Base-by-base conservation (phyloP, 2,329 filamentous ascomycete genomes). In the Rhinocladiella mackenziei region DNA sequence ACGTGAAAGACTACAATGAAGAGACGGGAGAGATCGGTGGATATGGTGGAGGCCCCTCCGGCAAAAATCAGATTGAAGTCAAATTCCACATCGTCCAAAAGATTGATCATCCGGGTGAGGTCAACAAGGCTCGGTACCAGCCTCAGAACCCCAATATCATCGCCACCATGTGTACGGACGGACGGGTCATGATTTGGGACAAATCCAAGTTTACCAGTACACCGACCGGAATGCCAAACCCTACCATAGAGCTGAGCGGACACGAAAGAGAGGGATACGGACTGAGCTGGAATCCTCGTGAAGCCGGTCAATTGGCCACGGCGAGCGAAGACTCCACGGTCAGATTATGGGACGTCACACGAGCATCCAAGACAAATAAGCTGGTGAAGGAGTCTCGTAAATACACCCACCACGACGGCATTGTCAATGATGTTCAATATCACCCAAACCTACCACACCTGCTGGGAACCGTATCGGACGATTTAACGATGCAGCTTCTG, bases 51-150 rank as follows among this genome's bases (percentile, higher is more conserved):
- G 73, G 62, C n/a, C 66, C 70, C 31, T 67, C 75, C 38, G 83
- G 83, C 50, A 85, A 87, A 54, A 77, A 82, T 15, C 75, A 81
- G 30, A 83, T 71, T 61, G 70, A 73, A 51, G 79, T 97, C 65
- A 89, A 86, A 60, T 95, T 94, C 73, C 84, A 85, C 54, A 86
- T 98, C 59, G 83, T 92, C 39, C 92, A 98, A 67, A 92, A 86
- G 67, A 98, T 98, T 63, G 86, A 94, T 64, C 92, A 98, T 64
- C 89, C 89, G 11, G 86, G 87, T 53, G 92, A 98, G 66, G 89
- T 98, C 63, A 98, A 98, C 76, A 98, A 97, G 72, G 94, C 92
- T 11, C 83, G 92, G 56, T 97, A 97, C 63, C 89, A 96, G 67
- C 92, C 92, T 9, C 91, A 97, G 65, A 98, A 98, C 61, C 89